Base-by-base conservation (phyloP, 441 rosid species). In the Viola pubescens region DNA sequence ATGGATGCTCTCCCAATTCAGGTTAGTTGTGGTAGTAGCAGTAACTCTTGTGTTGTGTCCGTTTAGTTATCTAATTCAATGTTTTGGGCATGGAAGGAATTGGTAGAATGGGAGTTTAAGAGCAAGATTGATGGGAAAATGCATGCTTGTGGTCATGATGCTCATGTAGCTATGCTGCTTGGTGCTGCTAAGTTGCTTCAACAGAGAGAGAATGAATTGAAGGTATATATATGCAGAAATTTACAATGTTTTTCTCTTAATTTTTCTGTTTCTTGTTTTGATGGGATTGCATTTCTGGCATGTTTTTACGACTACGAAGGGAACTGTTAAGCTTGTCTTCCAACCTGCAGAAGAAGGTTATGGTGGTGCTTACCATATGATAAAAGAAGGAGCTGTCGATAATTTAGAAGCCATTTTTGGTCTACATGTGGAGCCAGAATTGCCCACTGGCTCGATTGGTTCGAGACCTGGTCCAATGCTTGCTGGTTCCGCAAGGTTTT, bases 1-100 rank as follows among this genome's bases (percentile, higher is more conserved):
- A 91, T 86, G 91, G 96, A 91, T 62, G 94, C 94, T 11, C 88
- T 91, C 52, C 88, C 86, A 1, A 59, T 88, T 65, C 90, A 53
- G 56, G 56, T 53, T 37, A 9, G 56, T 0, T 4, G 13, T 48
- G 12, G 11, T 48, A 6, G 51, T 49, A 3, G 10, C 55, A 52
- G 0, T 9, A 10, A 34, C 3, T 52, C 11, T 19, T 52, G n/a
- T n/a, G 10, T 52, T 34, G 55, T 14, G 41, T 7, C 55, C 7
- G 46, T 43, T 43, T 43, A 43, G 46, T 6, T 43, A 6, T 9
- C 10, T 43, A 43, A 43, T 43, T 3, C 10, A 3, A 43, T 6
- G 7, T 34, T 52, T 52, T 11, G 11, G 34, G 4, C 0, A 1
- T 37, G 55, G 16, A 61, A 78, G 82, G 82, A 78, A 75, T 56